phyloP scores from a whole-genome alignment of 1,139 yeast species.

The Debaryomycetaceae sp. region DNA sequence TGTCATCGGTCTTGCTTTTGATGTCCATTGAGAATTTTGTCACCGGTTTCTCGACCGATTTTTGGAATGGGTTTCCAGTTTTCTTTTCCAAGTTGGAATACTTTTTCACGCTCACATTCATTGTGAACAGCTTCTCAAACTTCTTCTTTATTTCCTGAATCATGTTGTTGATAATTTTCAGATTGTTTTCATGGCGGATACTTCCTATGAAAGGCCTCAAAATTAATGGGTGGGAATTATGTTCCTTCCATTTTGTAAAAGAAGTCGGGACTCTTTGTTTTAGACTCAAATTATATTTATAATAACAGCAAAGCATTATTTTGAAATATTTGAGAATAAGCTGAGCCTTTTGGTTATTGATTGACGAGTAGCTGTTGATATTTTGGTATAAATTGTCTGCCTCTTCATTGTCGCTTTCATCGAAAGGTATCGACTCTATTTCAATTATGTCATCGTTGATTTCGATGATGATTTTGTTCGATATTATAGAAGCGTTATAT shows the following conservation, averaged over 20 bases:
- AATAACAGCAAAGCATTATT: slow-evolving; percentile 60
- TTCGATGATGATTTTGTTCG: slow-evolving; percentile 65
- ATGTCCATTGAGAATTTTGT: slow-evolving; percentile 22
- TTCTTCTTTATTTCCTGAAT: slow-evolving; percentile 28
- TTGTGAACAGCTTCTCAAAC: slow-evolving; percentile 17
- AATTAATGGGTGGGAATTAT: slow-evolving; percentile 47
- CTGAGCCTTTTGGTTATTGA: slow-evolving; percentile 47
- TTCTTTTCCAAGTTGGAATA: slow-evolving; percentile 21
- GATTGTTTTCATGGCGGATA: slow-evolving; percentile 56
- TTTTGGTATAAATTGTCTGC: slow-evolving; percentile 27
- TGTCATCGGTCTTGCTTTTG: slow-evolving; percentile 11
- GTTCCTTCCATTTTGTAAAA: slow-evolving; percentile 50
- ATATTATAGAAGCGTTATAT: slow-evolving; percentile 65
- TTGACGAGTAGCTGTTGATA: slow-evolving; percentile 28
- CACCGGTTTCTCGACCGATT: slow-evolving; percentile 36
- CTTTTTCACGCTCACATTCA: slow-evolving; percentile 19
- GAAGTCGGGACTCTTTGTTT: slow-evolving; percentile 48
- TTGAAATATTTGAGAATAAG: slow-evolving; percentile 51
- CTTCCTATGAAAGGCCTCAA: slow-evolving; percentile 69
- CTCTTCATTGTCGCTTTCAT: slow-evolving; percentile 44
- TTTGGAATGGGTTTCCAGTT: slow-evolving; percentile 34
- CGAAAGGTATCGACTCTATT: slow-evolving; percentile 57
- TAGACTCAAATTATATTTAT: slow-evolving; percentile 46
- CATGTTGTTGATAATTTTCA: slow-evolving; percentile 41
- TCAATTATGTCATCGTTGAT: slow-evolving; percentile 67